These are phyloP conservation scores for Eragrostis nindensis DNA, from an alignment of 176 grass and related monocot genomes.

Conservation along the genomic window DNA sequence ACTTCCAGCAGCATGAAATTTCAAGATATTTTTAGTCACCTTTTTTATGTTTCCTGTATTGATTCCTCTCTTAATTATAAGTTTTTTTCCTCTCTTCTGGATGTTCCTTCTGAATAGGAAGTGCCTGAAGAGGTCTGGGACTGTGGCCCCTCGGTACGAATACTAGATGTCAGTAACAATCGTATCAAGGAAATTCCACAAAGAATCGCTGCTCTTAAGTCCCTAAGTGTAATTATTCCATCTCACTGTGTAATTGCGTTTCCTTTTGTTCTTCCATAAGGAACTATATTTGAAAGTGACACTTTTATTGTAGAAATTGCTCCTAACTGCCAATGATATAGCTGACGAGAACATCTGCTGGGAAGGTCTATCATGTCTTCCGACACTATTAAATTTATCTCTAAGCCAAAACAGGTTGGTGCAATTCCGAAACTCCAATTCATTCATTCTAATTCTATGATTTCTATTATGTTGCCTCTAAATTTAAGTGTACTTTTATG, in stretches of 20 bases:
- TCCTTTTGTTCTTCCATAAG: conserved; percentile 29
- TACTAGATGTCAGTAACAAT: conserved; percentile 76
- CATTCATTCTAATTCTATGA: conserved; percentile 6
- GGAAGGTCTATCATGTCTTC: conserved; percentile 79
- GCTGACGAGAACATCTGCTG: conserved; percentile 75
- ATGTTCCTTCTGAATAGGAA: conserved; percentile 47
- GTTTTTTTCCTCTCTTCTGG: conserved; percentile 22
- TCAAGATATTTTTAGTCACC: not conserved
- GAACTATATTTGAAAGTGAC: conserved; percentile 35
- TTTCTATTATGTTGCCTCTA: conserved; percentile 6
- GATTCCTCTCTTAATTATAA: not conserved
- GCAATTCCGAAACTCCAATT: conserved; percentile 1
- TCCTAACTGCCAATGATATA: conserved; percentile 84
- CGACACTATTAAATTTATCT: conserved; percentile 64
- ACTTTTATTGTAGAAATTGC: conserved; percentile 74
- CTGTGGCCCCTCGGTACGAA: conserved; percentile 70
- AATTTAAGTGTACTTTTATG: conserved; percentile 25
- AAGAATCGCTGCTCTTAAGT: conserved; percentile 69
- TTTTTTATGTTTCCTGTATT: not conserved
- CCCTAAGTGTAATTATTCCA: conserved; percentile 70
- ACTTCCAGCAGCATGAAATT: not conserved
- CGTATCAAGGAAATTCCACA: conserved; percentile 68
- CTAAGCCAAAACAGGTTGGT: conserved; percentile 76
- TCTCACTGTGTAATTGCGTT: not conserved
- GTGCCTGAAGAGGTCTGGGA: conserved; percentile 93